A percentile compares a stretch with the other conserved stretches of the same genome.
These are phyloP conservation scores for Aspergillus piperis DNA, from an alignment of 2,329 filamentous ascomycete genomes.

Conservation along the genomic window DNA sequence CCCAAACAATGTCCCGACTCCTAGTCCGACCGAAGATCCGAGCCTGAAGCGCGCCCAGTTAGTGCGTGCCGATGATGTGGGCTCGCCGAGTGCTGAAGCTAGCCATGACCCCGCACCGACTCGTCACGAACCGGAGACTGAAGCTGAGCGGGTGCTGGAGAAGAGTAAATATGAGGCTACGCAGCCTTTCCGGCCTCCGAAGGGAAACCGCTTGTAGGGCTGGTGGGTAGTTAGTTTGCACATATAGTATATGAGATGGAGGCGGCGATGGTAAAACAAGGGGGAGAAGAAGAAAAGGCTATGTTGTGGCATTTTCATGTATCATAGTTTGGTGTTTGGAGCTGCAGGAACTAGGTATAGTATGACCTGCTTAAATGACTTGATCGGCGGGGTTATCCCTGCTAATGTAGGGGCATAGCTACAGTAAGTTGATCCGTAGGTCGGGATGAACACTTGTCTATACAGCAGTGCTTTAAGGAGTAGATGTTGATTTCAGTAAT, in stretches of 20 bases:
- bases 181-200: constrained; percentile 72
- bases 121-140: constrained; percentile 73
- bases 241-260: not conserved
- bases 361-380: not conserved
- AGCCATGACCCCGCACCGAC: constrained; percentile 82
- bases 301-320: constrained; percentile 1
- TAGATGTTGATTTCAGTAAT: too few species aligned
- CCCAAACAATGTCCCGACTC: constrained; percentile 15
- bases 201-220: constrained; percentile 76
- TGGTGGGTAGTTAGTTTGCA: not conserved
- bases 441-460: not conserved
- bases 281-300: not conserved
- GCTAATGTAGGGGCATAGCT: not conserved
- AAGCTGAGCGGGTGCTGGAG: constrained; percentile 65
- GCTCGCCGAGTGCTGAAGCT: constrained; percentile 71
- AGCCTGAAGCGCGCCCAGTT: constrained; percentile 40
- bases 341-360: not conserved
- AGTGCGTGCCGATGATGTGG: constrained; percentile 49
- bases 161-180: constrained; percentile 89
- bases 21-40: constrained; percentile 28
- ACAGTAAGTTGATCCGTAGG: not conserved
- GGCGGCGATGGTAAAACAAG: not conserved
- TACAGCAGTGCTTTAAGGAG: not conserved
- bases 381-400: not conserved
- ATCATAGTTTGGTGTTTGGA: not conserved